These are phyloP conservation scores for Plantago coronopus DNA, from an alignment of 305 asterid genomes.

Conservation along the genomic window DNA sequence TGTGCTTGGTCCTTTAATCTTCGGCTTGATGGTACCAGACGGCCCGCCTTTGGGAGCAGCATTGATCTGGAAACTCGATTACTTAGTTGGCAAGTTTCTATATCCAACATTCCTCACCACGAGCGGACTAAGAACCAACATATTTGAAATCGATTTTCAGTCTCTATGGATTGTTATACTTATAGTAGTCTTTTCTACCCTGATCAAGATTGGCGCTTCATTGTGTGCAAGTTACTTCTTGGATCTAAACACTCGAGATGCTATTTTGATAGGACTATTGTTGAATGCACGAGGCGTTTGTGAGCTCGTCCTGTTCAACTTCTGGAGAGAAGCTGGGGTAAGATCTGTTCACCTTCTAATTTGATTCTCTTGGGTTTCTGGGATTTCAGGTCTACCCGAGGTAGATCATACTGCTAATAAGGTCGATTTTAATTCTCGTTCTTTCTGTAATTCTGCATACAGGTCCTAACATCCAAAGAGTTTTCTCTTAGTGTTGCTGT, in stretches of 20 bases:
- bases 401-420: neutral
- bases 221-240: constrained; percentile 33
- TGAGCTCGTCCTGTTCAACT: constrained; percentile 61
- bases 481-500: constrained; percentile 56
- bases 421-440: neutral
- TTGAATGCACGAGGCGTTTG: constrained; percentile 51
- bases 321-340: constrained; percentile 54
- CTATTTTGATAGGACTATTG: constrained; percentile 59
- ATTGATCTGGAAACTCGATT: constrained; percentile 47
- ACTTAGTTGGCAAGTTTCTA: constrained; percentile 50
- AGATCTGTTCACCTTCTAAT: constrained; percentile 1
- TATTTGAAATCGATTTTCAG: constrained; percentile 35
- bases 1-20: constrained; percentile 37
- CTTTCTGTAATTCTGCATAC: constrained; percentile 11
- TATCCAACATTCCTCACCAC: constrained; percentile 65
- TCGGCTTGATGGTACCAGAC: constrained; percentile 39
- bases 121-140: constrained; percentile 65
- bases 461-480: constrained; percentile 47
- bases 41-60: constrained; percentile 49
- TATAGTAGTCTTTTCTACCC: constrained; percentile 25
- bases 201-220: constrained; percentile 40
- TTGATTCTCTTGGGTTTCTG: neutral
- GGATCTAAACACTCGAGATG: constrained; percentile 34
- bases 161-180: constrained; percentile 36
- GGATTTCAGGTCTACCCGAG: too few relatives aligned